Evolutionary conservation across 2,329 filamentous ascomycete genomes (phyloP).

Genomic region (Westerdykella aurantiaca): DNA sequence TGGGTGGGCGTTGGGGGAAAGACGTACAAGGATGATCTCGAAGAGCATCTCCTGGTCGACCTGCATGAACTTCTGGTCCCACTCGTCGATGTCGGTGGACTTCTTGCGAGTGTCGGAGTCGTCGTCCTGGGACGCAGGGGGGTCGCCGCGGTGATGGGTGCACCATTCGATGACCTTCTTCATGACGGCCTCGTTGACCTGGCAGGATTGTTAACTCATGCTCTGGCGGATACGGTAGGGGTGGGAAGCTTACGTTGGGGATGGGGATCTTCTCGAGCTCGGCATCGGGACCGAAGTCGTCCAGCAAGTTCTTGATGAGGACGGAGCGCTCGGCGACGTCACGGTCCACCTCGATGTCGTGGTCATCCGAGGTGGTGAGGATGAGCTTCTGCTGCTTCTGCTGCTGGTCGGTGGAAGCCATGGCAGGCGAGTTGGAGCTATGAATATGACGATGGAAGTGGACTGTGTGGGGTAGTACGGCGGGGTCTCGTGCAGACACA

Average conservation of each 20-base stretch:
- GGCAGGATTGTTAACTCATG: conserved; percentile 21
- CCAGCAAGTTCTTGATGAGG: conserved; percentile 97
- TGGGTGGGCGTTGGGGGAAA: background rate
- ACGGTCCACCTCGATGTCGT: conserved; percentile 53
- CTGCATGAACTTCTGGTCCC: conserved; percentile 99
- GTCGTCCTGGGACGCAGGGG: conserved; percentile 73
- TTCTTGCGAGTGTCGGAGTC: conserved; percentile 94
- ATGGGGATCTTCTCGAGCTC: conserved; percentile 71
- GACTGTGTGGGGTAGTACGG: background rate
- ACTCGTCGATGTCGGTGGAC: conserved; percentile 98
- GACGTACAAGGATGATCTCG: conserved; percentile 86
- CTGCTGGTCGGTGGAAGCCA: conserved; percentile 14
- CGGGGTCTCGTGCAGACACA: too few relatives aligned
- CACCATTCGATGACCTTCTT: conserved; percentile 99
- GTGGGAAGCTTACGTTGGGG: conserved; percentile 54
- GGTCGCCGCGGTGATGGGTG: conserved; percentile 87
- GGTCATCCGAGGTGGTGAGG: conserved; percentile 43
- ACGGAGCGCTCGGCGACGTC: conserved; percentile 84
- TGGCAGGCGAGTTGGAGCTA: conserved; percentile 14
- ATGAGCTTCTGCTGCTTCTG: conserved; percentile 32
- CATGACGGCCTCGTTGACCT: conserved; percentile 86
- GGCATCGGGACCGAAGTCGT: conserved; percentile 68
- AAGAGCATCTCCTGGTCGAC: conserved; percentile 99
- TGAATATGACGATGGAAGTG: background rate
- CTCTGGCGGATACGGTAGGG: background rate